phyloP scores from a whole-genome alignment of 2,329 filamentous ascomycete genomes.

The Talaromyces sp. region DNA sequence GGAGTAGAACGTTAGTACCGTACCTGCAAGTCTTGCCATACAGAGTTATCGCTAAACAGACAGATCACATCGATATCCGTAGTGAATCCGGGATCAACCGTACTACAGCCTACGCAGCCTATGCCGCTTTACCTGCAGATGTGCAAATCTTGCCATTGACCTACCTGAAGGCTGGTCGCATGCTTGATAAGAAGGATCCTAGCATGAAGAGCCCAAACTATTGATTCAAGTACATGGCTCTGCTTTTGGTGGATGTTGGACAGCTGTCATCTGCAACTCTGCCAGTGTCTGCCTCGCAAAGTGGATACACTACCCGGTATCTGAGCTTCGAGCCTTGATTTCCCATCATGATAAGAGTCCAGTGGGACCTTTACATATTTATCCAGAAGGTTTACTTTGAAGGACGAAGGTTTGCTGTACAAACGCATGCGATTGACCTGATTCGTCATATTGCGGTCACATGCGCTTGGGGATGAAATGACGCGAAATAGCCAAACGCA shows the following conservation, averaged over 20 bases:
- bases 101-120: not conserved
- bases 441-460: conserved; percentile 4
- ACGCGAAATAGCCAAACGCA: not conserved
- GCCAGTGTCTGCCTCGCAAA: not conserved
- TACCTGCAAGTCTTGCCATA: not conserved
- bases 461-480: conserved; percentile 5
- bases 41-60: not conserved
- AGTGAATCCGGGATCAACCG: not conserved
- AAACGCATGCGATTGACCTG: not conserved
- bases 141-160: not conserved
- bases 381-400: not conserved
- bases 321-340: not conserved
- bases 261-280: conserved; percentile 11
- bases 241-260: conserved; percentile 4
- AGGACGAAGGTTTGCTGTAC: not conserved
- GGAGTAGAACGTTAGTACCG: too few relatives aligned
- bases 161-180: not conserved
- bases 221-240: conserved; percentile 9
- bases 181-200: conserved; percentile 7
- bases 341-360: not conserved
- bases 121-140: conserved; percentile 2
- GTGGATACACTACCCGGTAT: not conserved
- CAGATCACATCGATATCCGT: not conserved
- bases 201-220: conserved; percentile 1
- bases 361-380: not conserved